Conservation (phyloP, 306 rosid species). For the Dalbergia oliveri region DNA sequence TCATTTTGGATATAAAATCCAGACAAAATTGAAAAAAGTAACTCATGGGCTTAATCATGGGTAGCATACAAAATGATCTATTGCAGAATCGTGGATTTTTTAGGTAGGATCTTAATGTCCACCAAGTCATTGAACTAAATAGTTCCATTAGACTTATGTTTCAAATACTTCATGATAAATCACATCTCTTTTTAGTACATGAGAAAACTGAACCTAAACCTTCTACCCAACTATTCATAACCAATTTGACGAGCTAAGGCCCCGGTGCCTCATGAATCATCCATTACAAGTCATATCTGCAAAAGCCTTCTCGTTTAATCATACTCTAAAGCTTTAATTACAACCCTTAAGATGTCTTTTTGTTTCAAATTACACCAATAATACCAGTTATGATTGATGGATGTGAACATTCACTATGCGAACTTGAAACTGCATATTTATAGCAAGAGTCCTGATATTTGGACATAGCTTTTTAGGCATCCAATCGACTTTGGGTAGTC, state of each 20-base stretch:
- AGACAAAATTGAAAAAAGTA: neutral
- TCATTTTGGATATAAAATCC: too few species aligned
- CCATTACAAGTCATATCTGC: neutral
- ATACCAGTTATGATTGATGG: neutral
- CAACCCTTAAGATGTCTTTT: neutral
- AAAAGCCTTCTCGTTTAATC: conserved; percentile 10
- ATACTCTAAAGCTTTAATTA: neutral
- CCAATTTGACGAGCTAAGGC: conserved; percentile 8
- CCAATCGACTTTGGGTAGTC: too few species aligned
- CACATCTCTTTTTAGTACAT: neutral
- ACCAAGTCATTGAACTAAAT: conserved; percentile 15
- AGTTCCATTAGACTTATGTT: conserved; percentile 1
- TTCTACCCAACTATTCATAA: neutral
- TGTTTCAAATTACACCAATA: neutral
- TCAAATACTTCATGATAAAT: conserved; percentile 35
- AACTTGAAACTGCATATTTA: conserved; percentile 2
- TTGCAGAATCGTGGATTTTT: conserved; percentile 15
- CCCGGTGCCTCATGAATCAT: neutral
- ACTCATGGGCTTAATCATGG: conserved; percentile 18
- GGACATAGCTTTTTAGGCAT: too few species aligned
- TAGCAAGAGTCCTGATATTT: neutral
- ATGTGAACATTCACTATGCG: conserved; percentile 3
- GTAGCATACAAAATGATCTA: conserved; percentile 30
- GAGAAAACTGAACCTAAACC: neutral
- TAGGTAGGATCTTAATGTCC: conserved; percentile 35